Conservation (phyloP, 306 rosid species). For the Sesbania bispinosa region DNA sequence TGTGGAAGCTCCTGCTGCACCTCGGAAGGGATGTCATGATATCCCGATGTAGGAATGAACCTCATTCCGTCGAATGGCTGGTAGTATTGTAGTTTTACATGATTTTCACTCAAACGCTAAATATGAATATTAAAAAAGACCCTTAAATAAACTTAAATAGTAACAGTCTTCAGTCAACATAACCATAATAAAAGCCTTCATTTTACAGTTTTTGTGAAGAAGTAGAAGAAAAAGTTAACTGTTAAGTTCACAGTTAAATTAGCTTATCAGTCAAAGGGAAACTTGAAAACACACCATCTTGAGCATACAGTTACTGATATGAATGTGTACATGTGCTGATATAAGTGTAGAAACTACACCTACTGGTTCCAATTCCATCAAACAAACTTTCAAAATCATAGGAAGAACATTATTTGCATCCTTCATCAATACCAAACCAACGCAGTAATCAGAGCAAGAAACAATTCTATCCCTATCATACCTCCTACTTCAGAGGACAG, state of each 20-base stretch:
- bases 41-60: too few relatives aligned
- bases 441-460: slow-evolving; percentile 1
- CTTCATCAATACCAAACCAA: slow-evolving; percentile 9
- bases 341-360: neutral
- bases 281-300: neutral
- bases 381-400: neutral
- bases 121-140: too few relatives aligned
- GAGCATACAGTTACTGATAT: neutral
- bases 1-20: too few relatives aligned
- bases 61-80: too few relatives aligned
- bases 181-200: neutral
- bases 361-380: slow-evolving; percentile 7
- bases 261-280: neutral
- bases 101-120: too few relatives aligned
- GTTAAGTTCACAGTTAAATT: neutral
- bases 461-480: neutral
- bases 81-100: too few relatives aligned
- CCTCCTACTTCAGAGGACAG: neutral
- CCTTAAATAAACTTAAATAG: too few relatives aligned
- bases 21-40: too few relatives aligned
- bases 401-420: neutral
- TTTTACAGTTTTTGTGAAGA: neutral
- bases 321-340: neutral
- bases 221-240: neutral
- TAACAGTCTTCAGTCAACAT: neutral